Percentiles rank a stretch among this genome's conserved stretches.
phyloP scores from a whole-genome alignment of 495 filamentous ascomycete genomes.

The Astrothelium subdiscretum region DNA sequence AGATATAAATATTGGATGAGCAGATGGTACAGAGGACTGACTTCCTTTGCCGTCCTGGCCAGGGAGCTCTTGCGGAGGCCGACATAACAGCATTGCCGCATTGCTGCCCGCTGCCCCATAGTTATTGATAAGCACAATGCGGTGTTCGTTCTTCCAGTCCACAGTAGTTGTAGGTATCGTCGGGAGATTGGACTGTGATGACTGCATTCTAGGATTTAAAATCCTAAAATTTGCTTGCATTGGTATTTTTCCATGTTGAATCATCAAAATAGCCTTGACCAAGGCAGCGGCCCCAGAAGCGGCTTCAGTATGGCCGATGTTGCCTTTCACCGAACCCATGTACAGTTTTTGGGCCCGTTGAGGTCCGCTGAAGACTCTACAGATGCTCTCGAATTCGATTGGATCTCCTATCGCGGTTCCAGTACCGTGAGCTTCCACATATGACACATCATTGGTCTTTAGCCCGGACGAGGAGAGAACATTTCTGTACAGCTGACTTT shows the following conservation, averaged over 20 bases:
- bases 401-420: slow-evolving; percentile 29
- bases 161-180: neutral
- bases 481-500: slow-evolving; percentile 13
- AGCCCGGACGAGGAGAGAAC: slow-evolving; percentile 13
- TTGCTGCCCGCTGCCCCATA: slow-evolving; percentile 2
- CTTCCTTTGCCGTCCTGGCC: neutral
- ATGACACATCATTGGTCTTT: slow-evolving; percentile 17
- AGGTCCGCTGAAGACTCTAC: slow-evolving; percentile 12
- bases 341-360: slow-evolving; percentile 5
- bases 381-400: slow-evolving; percentile 24
- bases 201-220: neutral
- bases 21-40: neutral
- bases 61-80: neutral
- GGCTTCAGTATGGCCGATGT: slow-evolving; percentile 27
- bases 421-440: slow-evolving; percentile 31
- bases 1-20: neutral
- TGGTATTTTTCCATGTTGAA: slow-evolving; percentile 27
- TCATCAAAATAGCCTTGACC: slow-evolving; percentile 28
- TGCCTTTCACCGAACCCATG: slow-evolving; percentile 24
- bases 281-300: slow-evolving; percentile 24
- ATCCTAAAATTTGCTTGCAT: slow-evolving; percentile 26
- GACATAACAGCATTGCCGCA: neutral
- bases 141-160: neutral
- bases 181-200: neutral
- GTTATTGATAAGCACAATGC: neutral